phyloP scores from a whole-genome alignment of 106 monocot genomes.

The Alisma plantagoaquatica region DNA sequence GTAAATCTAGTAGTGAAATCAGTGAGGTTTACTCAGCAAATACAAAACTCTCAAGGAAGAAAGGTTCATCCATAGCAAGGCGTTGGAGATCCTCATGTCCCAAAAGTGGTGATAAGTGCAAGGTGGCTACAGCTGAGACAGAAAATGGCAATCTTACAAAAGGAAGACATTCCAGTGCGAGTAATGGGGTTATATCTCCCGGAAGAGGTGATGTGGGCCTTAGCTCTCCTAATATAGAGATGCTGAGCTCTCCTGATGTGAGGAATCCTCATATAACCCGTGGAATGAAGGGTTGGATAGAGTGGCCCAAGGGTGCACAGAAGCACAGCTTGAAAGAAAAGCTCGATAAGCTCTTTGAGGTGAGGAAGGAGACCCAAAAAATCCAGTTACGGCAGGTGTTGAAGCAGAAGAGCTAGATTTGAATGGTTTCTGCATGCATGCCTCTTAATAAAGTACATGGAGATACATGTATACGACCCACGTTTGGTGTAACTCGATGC shows the following conservation, averaged over 20 bases:
- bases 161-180: slow-evolving; percentile 37
- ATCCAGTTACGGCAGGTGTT: slow-evolving; percentile 33
- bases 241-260: slow-evolving; percentile 60
- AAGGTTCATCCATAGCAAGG: slow-evolving; percentile 39
- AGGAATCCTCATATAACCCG: slow-evolving; percentile 34
- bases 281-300: slow-evolving; percentile 38
- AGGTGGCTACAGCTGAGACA: slow-evolving; percentile 25
- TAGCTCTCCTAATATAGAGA: slow-evolving; percentile 29
- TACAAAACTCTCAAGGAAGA: slow-evolving; percentile 38
- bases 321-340: slow-evolving; percentile 33
- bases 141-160: slow-evolving; percentile 31
- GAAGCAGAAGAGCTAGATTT: slow-evolving; percentile 30
- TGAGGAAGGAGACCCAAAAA: slow-evolving; percentile 28
- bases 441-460: too few relatives aligned
- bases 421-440: too few relatives aligned
- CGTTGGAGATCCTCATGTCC: slow-evolving; percentile 54
- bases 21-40: slow-evolving; percentile 39
- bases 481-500: too few relatives aligned
- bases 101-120: slow-evolving; percentile 18
- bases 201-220: slow-evolving; percentile 22
- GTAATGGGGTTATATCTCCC: slow-evolving; percentile 37
- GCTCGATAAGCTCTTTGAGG: slow-evolving; percentile 36
- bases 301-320: slow-evolving; percentile 32
- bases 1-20: slow-evolving; percentile 31
- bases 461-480: too few relatives aligned